Conservation (phyloP, 2,329 filamentous ascomycete species). For the Parastagonospora nodorum region DNA sequence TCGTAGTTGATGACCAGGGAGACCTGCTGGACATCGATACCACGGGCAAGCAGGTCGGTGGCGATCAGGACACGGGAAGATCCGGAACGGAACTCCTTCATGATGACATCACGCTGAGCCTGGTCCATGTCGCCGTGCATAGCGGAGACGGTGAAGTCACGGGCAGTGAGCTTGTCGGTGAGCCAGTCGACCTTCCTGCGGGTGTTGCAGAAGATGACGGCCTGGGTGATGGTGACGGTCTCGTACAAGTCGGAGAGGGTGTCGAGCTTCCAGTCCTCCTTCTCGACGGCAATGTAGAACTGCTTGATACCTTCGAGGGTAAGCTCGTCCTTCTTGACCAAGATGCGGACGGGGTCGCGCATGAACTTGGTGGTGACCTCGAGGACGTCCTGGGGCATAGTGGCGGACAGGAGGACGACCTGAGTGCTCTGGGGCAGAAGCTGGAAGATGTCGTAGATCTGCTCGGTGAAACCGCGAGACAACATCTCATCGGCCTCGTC, state of each 20-base stretch:
- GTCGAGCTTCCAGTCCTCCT: slow-evolving; percentile 99
- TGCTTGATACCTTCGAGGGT: slow-evolving; percentile 99
- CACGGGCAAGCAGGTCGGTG: slow-evolving; percentile 96
- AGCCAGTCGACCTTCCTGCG: slow-evolving; percentile 99
- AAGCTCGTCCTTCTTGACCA: slow-evolving; percentile 99
- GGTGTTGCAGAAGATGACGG: slow-evolving; percentile 99
- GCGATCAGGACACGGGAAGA: slow-evolving; percentile 98
- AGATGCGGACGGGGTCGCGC: slow-evolving; percentile 97
- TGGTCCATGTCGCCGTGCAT: slow-evolving; percentile 99
- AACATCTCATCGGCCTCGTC: slow-evolving; percentile 99
- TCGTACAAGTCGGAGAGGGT: slow-evolving; percentile 99
- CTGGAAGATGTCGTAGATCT: slow-evolving; percentile 99
- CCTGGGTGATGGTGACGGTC: slow-evolving; percentile 98
- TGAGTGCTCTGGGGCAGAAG: slow-evolving; percentile 97
- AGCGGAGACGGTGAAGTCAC: slow-evolving; percentile 98
- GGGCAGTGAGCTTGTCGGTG: slow-evolving; percentile 96
- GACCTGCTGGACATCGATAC: slow-evolving; percentile 99
- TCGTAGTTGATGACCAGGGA: slow-evolving; percentile 99
- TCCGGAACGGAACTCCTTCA: slow-evolving; percentile 99
- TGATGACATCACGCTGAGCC: slow-evolving; percentile 96
- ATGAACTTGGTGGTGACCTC: slow-evolving; percentile 99
- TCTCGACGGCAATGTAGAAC: slow-evolving; percentile 99
- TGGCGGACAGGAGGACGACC: slow-evolving; percentile 96
- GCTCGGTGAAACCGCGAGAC: slow-evolving; percentile 98
- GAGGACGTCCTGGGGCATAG: slow-evolving; percentile 98